A percentile compares a stretch with the other conserved stretches of the same genome.
Conservation (phyloP, 2,329 filamentous ascomycete genomes). For the Fusarium heterosporum region DNA sequence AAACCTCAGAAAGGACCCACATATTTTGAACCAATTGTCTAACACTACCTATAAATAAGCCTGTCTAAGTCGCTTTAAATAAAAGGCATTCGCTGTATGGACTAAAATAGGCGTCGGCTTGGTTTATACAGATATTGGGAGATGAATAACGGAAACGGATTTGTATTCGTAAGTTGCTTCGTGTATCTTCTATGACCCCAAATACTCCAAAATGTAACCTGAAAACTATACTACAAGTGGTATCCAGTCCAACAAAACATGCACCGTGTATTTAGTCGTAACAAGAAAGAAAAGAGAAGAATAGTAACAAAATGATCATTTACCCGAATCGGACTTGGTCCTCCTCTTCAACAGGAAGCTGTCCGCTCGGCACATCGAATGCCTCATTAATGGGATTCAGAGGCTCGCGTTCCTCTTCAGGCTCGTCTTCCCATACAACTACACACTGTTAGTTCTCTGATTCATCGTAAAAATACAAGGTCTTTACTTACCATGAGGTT, state of each 20-base stretch:
- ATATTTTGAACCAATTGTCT: conserved; percentile 38
- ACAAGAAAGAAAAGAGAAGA: not conserved
- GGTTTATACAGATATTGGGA: not conserved
- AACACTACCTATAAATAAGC: conserved; percentile 15
- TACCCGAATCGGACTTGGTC: conserved; percentile 48
- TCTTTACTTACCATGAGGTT: conserved; percentile 75
- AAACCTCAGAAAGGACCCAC: conserved; percentile 26
- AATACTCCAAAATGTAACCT: not conserved
- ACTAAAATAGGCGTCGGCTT: not conserved
- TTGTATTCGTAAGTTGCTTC: conserved; percentile 16
- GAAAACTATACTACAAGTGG: conserved; percentile 8
- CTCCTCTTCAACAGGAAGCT: conserved; percentile 45
- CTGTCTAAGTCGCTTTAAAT: not conserved
- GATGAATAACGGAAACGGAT: not conserved
- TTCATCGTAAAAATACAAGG: too few relatives aligned
- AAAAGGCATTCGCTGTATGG: not conserved
- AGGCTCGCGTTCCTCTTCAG: conserved; percentile 44
- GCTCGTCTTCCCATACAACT: conserved; percentile 52
- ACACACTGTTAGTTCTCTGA: conserved; percentile 27
- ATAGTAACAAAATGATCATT: not conserved
- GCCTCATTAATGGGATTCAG: conserved; percentile 28
- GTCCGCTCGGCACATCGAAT: conserved; percentile 20
- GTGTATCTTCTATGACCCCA: conserved; percentile 16
- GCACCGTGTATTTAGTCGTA: not conserved
- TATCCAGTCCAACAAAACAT: not conserved